Conservation (phyloP, 2,329 filamentous ascomycete genomes). For the Hortaea werneckii region DNA sequence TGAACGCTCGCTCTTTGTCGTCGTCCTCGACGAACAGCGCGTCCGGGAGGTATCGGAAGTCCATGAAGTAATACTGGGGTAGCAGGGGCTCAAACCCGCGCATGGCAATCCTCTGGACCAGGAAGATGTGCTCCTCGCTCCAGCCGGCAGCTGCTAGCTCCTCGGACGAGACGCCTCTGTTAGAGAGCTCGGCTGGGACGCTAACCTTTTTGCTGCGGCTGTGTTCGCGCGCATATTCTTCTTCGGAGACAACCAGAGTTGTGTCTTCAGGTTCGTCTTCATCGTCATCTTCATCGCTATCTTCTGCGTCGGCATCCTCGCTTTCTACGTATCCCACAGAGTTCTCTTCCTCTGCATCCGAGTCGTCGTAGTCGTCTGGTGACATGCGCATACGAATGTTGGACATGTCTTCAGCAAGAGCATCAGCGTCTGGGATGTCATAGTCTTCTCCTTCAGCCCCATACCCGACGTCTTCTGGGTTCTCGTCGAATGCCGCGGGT, state of each 20-base stretch:
- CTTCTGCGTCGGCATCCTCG: constrained; percentile 1
- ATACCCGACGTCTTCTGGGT: not conserved
- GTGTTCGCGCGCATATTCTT: constrained; percentile 9
- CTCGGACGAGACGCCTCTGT: constrained; percentile 13
- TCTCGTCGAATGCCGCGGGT: not conserved
- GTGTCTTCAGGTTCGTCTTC: constrained; percentile 6
- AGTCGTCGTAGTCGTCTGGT: not conserved
- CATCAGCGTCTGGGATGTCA: constrained; percentile 1
- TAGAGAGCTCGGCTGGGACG: constrained; percentile 14
- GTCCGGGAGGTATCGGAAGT: constrained; percentile 45
- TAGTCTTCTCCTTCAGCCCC: not conserved
- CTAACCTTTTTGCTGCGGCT: constrained; percentile 9
- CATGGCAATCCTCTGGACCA: constrained; percentile 44
- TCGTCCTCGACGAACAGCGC: constrained; percentile 39
- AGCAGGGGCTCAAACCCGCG: constrained; percentile 48
- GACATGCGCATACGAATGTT: not conserved
- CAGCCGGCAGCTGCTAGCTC: constrained; percentile 30
- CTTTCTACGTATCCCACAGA: not conserved
- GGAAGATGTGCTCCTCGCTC: constrained; percentile 41
- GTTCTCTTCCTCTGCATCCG: not conserved
- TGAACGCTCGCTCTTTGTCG: constrained; percentile 28
- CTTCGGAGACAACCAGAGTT: constrained; percentile 14
- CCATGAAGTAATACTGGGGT: constrained; percentile 41
- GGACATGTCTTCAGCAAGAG: not conserved
- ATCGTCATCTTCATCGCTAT: constrained; percentile 1